Evolutionary conservation across 2,329 filamentous ascomycete species (phyloP), one percentile per base, ranked within the genome.

Genomic region (Teratosphaeria gauchensis): DNA sequence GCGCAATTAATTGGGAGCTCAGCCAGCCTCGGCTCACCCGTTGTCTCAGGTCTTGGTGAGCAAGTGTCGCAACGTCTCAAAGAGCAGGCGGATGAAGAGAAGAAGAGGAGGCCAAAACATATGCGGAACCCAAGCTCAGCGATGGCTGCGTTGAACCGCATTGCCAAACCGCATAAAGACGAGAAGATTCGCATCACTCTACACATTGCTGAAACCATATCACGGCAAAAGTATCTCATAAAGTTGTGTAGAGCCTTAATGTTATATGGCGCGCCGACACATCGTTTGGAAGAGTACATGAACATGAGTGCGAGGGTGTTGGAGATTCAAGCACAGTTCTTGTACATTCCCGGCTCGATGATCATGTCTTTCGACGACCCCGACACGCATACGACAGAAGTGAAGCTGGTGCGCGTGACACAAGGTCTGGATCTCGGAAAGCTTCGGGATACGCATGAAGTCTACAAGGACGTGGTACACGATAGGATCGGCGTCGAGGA

Each of bases 311-410:
- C 92, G 1, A 82, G 89, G n/a, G 89, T 94, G 1, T 81, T 96
- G 42, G 89, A 92, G 72, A 92, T 96, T 16, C 88, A 95, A 64
- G 88, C 87, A 5, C 90, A 95, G 67, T 96, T 94, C 66, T 76
- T 96, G 24, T 96, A 96, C 70, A 84, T 96, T 32, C 91, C 92
- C 0, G 89, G 89, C 0, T 95, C 89, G 69, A 96, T 96, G 92
- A 89, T 96, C 58, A 88, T 96, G 69, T 92, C 90, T 4, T 96
- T 96, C 68, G 91, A 84, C 68, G 89, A 92, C 72, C 74, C 76
- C 4, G 75, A 80, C 0, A 89, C 87, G 0, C 87, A 91, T 68
- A 91, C 88, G 0, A 87, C 87, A n/a, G 87, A 90, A 69, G 87
- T 91, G 62, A 89, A 89, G 74, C 80, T 91, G 33, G 84, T 91